phyloP scores from a whole-genome alignment of 208 protist genomes.

The Leishmania aethiopica region DNA sequence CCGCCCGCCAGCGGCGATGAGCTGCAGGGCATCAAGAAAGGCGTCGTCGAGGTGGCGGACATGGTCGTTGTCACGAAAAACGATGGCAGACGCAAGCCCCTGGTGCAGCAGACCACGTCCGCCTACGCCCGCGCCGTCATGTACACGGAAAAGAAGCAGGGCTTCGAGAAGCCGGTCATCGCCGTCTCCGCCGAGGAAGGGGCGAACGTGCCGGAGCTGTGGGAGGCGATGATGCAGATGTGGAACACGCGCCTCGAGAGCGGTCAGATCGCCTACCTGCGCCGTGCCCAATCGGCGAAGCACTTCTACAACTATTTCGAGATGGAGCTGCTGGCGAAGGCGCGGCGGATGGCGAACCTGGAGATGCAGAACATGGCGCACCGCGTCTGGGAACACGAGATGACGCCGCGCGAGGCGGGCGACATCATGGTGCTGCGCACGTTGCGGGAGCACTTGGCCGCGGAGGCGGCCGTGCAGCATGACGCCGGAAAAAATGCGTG shows the following conservation, averaged over 20 bases:
- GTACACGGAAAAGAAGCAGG: conserved; percentile 49
- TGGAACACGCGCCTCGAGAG: conserved; percentile 34
- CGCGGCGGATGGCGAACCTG: conserved; percentile 35
- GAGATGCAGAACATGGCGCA: conserved; percentile 38
- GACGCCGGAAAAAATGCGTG: background rate
- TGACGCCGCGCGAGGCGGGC: conserved; percentile 47
- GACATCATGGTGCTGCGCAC: conserved; percentile 37
- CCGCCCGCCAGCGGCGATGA: conserved; percentile 94
- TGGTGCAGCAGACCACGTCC: conserved; percentile 50
- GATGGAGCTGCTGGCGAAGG: conserved; percentile 45
- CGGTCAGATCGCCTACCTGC: conserved; percentile 39
- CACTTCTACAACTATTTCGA: conserved; percentile 66
- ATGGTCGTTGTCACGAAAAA: conserved; percentile 95
- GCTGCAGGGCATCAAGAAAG: conserved; percentile 94
- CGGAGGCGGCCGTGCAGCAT: background rate
- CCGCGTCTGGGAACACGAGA: conserved; percentile 37
- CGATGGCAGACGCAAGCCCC: conserved; percentile 67
- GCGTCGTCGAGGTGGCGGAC: conserved; percentile 95
- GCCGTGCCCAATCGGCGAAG: conserved; percentile 39
- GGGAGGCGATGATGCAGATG: conserved; percentile 45
- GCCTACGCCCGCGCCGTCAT: conserved; percentile 60
- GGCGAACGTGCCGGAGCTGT: conserved; percentile 39
- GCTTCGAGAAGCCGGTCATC: conserved; percentile 54
- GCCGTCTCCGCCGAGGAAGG: conserved; percentile 44
- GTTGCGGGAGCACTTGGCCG: conserved; percentile 25